phyloP scores from a whole-genome alignment of 2,329 filamentous ascomycete species.

The Ceratocystis huliohia region DNA sequence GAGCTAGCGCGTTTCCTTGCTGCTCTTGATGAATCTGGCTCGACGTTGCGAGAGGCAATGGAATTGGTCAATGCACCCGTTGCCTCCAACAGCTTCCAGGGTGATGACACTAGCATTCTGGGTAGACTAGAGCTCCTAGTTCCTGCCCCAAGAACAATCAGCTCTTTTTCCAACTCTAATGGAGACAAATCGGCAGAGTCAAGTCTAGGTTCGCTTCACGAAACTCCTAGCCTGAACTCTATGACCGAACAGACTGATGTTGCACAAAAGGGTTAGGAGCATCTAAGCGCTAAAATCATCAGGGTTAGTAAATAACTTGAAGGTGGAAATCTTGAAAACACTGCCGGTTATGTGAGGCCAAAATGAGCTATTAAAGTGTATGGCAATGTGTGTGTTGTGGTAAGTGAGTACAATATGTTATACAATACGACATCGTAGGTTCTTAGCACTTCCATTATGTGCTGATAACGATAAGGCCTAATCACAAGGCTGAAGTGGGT shows the following conservation, averaged over 20 bases:
- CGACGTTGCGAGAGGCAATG: conserved; percentile 62
- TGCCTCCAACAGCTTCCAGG: conserved; percentile 25
- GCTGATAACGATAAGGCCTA: conserved; percentile 6
- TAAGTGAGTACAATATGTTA: no score
- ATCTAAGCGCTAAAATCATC: neutral
- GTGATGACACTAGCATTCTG: conserved; percentile 24
- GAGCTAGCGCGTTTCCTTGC: conserved; percentile 91
- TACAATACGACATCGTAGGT: no score
- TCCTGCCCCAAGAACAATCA: conserved; percentile 2
- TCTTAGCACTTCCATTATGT: neutral
- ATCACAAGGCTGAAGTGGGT: conserved; percentile 16
- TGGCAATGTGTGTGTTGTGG: no score
- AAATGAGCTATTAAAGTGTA: no score
- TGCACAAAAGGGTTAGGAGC: conserved; percentile 1
- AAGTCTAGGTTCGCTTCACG: conserved; percentile 24
- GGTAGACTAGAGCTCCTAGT: conserved; percentile 14
- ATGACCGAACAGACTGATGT: conserved; percentile 10
- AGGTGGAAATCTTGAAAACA: no score
- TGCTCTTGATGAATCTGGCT: conserved; percentile 76
- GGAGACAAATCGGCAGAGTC: conserved; percentile 24
- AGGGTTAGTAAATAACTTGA: neutral
- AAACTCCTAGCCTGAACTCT: conserved; percentile 14
- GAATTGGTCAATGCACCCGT: conserved; percentile 41
- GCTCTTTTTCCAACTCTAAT: conserved; percentile 15
- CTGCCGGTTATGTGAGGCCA: no score